Percentiles rank a stretch among this genome's conserved stretches.
Evolutionary conservation across 345 rosid species (phyloP).

Genomic region (Salix exigua): DNA sequence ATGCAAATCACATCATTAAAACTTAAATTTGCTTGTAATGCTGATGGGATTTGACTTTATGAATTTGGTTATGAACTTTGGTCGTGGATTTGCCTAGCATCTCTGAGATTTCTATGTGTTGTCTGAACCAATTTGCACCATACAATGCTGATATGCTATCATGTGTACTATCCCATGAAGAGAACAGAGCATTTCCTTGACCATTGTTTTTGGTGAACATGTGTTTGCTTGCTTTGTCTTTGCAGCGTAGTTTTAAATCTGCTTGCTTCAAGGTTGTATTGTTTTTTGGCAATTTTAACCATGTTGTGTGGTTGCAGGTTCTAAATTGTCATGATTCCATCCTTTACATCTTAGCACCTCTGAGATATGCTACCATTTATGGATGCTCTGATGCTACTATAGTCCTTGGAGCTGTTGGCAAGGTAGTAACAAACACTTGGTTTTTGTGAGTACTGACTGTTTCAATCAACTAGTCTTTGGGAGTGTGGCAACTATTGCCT

Average conservation of each 20-base stretch:
- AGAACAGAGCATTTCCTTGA: neutral
- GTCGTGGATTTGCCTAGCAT: neutral
- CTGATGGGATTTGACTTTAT: neutral
- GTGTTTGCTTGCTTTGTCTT: neutral
- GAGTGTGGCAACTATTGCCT: no score
- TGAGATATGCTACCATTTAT: conserved; percentile 84
- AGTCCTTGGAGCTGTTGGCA: conserved; percentile 98
- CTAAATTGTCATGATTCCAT: conserved; percentile 94
- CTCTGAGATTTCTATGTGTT: neutral
- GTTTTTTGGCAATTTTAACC: conserved; percentile 8
- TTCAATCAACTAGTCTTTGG: neutral
- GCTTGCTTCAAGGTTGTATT: neutral
- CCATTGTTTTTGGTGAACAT: neutral
- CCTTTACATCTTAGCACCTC: conserved; percentile 86
- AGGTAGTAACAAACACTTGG: conserved; percentile 46
- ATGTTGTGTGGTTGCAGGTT: conserved; percentile 50
- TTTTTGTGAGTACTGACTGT: neutral
- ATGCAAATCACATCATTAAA: neutral
- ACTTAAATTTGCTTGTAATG: neutral
- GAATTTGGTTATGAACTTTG: neutral
- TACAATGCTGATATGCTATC: neutral
- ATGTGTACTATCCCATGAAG: neutral
- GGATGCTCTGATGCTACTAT: conserved; percentile 98
- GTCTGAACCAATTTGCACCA: neutral
- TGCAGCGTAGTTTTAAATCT: neutral